These are phyloP conservation scores for Alternaria infectoria DNA, from an alignment of 2,329 filamentous ascomycete species.

Conservation along the genomic window DNA sequence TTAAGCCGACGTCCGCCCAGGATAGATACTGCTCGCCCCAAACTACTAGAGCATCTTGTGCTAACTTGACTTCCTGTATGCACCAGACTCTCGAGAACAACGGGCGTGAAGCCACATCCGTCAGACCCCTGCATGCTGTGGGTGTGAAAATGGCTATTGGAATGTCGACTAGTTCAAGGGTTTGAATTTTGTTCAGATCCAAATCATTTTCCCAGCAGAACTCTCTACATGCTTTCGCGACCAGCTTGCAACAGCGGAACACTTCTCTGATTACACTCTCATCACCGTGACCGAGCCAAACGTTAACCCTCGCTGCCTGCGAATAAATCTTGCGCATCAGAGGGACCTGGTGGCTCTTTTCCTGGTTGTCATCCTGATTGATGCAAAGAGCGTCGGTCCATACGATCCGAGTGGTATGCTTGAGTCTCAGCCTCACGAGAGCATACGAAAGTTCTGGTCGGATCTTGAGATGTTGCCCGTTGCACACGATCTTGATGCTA, in stretches of 20 bases:
- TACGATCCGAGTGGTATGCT: fast-evolving
- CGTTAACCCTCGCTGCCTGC: neutral
- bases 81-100: neutral
- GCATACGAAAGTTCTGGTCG: neutral
- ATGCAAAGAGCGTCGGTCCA: neutral
- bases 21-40: neutral
- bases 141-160: neutral
- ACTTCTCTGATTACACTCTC: neutral
- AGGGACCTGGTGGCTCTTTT: neutral
- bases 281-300: neutral
- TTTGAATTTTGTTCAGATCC: neutral
- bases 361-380: neutral
- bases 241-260: fast-evolving
- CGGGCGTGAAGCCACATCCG: too few relatives aligned
- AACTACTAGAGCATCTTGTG: neutral
- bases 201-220: neutral
- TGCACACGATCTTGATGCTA: neutral
- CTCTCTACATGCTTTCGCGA: neutral
- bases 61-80: neutral
- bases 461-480: neutral
- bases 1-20: neutral
- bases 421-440: fast-evolving
- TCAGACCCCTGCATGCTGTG: fast-evolving
- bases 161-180: fast-evolving
- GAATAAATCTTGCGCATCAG: neutral